phyloP scores from a whole-genome alignment of 352 stramenopile species.

The Globisporangium viniferum region DNA sequence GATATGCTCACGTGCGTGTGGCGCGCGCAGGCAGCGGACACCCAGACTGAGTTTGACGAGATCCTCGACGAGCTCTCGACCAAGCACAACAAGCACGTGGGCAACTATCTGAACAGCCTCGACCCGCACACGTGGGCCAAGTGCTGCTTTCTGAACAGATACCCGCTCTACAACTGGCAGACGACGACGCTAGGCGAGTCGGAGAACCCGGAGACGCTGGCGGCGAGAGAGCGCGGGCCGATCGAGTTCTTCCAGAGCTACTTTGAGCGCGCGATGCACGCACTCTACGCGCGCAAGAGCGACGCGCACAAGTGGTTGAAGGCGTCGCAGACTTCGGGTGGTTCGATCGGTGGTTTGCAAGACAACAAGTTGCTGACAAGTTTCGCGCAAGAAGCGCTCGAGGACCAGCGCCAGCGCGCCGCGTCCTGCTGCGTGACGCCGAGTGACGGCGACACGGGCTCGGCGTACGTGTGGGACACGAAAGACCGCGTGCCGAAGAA shows the following conservation, averaged over 20 bases:
- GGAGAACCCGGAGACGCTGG: conserved; percentile 11
- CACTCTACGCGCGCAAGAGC: conserved; percentile 33
- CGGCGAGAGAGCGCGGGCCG: conserved; percentile 20
- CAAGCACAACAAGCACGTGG: conserved; percentile 16
- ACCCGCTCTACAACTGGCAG: conserved; percentile 35
- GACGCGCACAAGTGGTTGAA: conserved; percentile 25
- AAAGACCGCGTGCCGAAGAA: conserved; percentile 29
- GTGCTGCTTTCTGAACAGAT: conserved; percentile 26
- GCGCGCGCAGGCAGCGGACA: conserved; percentile 32
- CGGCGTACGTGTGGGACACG: conserved; percentile 38
- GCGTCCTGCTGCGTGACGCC: conserved; percentile 35
- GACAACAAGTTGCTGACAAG: conserved; percentile 20
- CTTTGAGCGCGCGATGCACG: conserved; percentile 42
- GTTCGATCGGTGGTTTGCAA: too few relatives aligned
- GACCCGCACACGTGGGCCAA: conserved; percentile 36
- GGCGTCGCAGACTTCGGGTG: not conserved
- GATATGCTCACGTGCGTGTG: conserved; percentile 9
- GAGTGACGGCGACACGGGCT: conserved; percentile 35
- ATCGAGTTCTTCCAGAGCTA: conserved; percentile 46
- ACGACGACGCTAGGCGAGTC: conserved; percentile 26
- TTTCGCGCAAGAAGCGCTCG: conserved; percentile 31
- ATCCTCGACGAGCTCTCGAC: conserved; percentile 10
- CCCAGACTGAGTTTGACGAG: conserved; percentile 24
- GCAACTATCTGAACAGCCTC: conserved; percentile 17
- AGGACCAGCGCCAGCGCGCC: conserved; percentile 25